phyloP scores from a whole-genome alignment of 495 filamentous ascomycete genomes.

The Letharia columbiana region DNA sequence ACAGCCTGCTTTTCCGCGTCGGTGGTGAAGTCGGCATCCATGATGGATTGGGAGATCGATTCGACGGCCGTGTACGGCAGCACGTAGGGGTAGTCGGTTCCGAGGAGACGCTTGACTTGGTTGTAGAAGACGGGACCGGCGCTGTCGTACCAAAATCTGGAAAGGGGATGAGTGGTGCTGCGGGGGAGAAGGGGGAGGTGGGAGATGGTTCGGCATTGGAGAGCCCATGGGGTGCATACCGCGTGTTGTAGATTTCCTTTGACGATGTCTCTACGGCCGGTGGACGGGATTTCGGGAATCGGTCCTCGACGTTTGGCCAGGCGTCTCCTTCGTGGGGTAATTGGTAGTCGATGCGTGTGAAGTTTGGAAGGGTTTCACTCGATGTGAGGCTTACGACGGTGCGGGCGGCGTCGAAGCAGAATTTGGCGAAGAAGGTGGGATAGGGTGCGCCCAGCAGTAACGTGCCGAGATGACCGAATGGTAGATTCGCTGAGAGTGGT shows the following conservation, averaged over 20 bases:
- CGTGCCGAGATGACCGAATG: no score
- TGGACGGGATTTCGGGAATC: neutral
- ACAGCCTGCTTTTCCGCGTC: neutral
- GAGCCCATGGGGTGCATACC: neutral
- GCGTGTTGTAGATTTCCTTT: neutral
- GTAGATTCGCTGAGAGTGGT: no score
- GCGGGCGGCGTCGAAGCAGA: neutral
- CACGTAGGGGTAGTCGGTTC: conserved; percentile 1
- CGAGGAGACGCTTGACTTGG: neutral
- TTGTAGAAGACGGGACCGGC: conserved; percentile 1
- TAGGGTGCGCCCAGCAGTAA: neutral
- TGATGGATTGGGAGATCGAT: neutral
- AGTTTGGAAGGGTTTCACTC: neutral
- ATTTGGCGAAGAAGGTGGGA: neutral
- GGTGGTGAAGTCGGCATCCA: neutral
- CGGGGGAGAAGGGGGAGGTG: no score
- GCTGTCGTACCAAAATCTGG: neutral
- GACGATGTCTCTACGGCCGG: neutral
- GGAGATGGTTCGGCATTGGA: neutral
- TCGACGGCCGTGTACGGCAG: neutral
- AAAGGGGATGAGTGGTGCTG: neutral
- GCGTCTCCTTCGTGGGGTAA: neutral
- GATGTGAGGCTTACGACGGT: neutral
- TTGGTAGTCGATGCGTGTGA: neutral
- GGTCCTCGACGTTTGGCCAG: neutral